Base-by-base conservation (phyloP, 768 basidiomycete species). In the Leccinum broughii region DNA sequence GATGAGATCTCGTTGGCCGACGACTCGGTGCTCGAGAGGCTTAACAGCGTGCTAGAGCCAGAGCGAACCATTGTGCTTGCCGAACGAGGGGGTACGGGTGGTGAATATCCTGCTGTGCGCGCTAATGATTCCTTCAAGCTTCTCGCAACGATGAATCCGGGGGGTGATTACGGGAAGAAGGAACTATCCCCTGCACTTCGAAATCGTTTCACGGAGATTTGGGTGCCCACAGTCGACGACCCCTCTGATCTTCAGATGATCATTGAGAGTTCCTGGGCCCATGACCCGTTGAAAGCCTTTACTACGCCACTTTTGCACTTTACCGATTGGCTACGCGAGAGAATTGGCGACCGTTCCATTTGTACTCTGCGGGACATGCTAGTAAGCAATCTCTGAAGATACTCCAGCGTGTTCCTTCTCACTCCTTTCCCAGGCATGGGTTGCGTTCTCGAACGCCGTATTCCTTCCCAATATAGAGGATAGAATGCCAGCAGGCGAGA, bases 111-210 rank as follows among this genome's bases (percentile, higher is more conserved):
- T 32, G 80, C 81, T 7, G 78, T 98, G 46, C 77, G 75, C 20
- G 95, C 94, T 8, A 71, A 77, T 7, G 76, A 81, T 4, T 76
- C 76, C 1, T 99, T 99, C 81, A 89, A 95, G 71, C 85, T 99
- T 39, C 80, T 98, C 0, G 94, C 97, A 3, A 98, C 97, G 3
- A 99, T 99, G 97, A 99, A 99, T 72, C 97, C 97, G 0, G 97
- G 97, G 20, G 97, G 97, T 14, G 97, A 99, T 69, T 98, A 95
- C 67, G 97, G 97, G 24, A 99, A 99, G 80, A 99, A 98, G 72
- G 97, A 99, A 70, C 78, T 99, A 2, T 98, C 97, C 2, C 96
- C 95, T 35, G 97, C 97, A 0, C 79, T 99, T 41, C 86, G 97
- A 20, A 99, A 98, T 76, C 86, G 97, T 5, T 99, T 99, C 76